Evolutionary conservation across 164 flowering plant species (phyloP).

Genomic region (Vitis amurensis): DNA sequence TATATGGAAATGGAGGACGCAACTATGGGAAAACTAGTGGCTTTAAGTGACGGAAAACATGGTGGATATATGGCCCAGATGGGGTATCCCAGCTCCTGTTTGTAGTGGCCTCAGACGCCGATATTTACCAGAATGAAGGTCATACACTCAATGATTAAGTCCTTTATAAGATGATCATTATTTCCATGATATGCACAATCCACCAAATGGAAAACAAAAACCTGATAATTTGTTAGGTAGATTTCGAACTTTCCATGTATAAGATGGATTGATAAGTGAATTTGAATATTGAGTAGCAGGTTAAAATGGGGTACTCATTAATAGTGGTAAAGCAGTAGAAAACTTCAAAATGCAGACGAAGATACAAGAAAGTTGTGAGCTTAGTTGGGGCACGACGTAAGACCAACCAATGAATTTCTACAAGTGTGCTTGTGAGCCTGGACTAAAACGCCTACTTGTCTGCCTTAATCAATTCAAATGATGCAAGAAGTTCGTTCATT

Average conservation of each 20-base stretch:
- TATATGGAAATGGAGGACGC: background rate
- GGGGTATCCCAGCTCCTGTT: background rate
- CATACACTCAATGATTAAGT: background rate
- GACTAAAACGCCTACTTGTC: slow-evolving; percentile 14
- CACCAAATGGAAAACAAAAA: background rate
- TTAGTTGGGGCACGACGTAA: background rate
- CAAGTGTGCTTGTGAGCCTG: slow-evolving; percentile 7
- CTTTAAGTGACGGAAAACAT: background rate
- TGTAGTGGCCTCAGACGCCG: background rate
- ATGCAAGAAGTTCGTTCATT: slow-evolving; percentile 1
- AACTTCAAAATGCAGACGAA: too few relatives aligned
- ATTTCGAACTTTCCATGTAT: background rate
- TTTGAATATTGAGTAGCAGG: slow-evolving; percentile 7
- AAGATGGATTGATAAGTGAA: slow-evolving; percentile 9
- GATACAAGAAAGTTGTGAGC: background rate
- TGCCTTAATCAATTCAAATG: slow-evolving; percentile 2
- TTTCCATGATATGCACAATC: background rate
- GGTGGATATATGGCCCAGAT: background rate
- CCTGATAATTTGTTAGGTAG: background rate
- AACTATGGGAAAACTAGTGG: background rate
- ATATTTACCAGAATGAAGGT: background rate
- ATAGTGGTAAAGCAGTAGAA: too few relatives aligned
- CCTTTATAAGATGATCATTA: background rate
- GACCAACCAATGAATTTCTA: slow-evolving; percentile 6
- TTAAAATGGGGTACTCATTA: too few relatives aligned